Base-by-base conservation (phyloP, 495 filamentous ascomycete species). In the Penicilliopsis zonata region DNA sequence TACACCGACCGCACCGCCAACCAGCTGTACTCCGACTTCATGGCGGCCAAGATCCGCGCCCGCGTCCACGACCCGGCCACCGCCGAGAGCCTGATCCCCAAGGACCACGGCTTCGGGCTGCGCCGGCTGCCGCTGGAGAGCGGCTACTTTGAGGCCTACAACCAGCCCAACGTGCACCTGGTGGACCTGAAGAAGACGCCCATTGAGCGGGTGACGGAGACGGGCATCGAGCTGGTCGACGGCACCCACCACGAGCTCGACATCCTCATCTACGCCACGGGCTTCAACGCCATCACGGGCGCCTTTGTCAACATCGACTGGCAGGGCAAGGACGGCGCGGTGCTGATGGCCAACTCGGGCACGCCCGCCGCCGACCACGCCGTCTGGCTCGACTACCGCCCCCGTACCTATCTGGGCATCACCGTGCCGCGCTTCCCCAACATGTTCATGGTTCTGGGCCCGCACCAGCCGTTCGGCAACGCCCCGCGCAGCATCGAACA, bases 281-380 rank as follows among this genome's bases (percentile, higher is more conserved):
- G 71, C 0, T 75, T 72, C 40, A 70, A 73, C 40, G 49, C 57
- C 9, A 47, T 67, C 9, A 71, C 63, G 2, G 71, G 71, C 9
- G 59, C 52, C 4, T 55, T 74, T 46, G 57, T 51, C 38, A 46
- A 61, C 19, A 58, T 76, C 39, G 61, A 61, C 3, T 42, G 74
- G 31, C 43, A 47, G 13, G 62, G 63, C 37, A 39, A 57, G 22
- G 36, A 63, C 25, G 67, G 60, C 4, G 36, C 47, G 6, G 41
- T 46, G 9, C 49, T 75, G 7, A 21, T 44, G 1, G 59, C 70
- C 16, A 58, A 64, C 31, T 75, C 70, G 71, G 37, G 32, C 13
- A 20, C 36, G 3, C 62, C 62, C 3, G 61, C 57, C 3, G 52
- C n/a, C n/a, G n/a, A n/a, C n/a, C n/a, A n/a, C n/a, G n/a, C n/a